Evolutionary conservation across 2,329 filamentous ascomycete species (phyloP).

Genomic region (Pseudocercospora vitis): DNA sequence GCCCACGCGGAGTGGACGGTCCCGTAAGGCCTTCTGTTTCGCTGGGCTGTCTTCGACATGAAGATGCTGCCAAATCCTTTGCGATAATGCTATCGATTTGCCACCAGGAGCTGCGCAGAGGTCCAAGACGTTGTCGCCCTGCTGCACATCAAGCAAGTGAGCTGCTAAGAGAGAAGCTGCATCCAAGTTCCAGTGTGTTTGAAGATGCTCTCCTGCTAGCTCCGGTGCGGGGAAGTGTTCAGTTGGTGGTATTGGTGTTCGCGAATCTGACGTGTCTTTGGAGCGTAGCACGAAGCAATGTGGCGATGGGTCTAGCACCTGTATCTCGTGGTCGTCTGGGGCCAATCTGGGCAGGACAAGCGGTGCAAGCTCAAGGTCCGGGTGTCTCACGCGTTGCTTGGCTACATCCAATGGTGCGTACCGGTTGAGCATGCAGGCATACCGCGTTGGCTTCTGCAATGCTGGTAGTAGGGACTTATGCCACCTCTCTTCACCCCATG

Average conservation of each 20-base stretch:
- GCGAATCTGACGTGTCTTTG: constrained; percentile 6
- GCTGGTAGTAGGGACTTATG: background rate
- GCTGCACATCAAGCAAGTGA: constrained; percentile 37
- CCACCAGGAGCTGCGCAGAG: constrained; percentile 44
- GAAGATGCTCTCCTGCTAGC: constrained; percentile 16
- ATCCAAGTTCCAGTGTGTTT: constrained; percentile 37
- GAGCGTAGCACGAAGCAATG: constrained; percentile 16
- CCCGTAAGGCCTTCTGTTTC: constrained; percentile 18
- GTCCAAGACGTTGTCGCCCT: constrained; percentile 43
- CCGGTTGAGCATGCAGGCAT: constrained; percentile 34
- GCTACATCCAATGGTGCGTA: constrained; percentile 26
- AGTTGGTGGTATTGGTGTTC: background rate
- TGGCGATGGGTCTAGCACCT: background rate
- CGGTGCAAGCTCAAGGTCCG: constrained; percentile 13
- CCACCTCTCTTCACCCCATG: constrained; percentile 35
- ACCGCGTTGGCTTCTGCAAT: constrained; percentile 17
- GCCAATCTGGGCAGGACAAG: constrained; percentile 11
- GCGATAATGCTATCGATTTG: constrained; percentile 39
- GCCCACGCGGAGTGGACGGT: constrained; percentile 23
- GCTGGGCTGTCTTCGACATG: constrained; percentile 21
- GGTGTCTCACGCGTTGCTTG: constrained; percentile 18
- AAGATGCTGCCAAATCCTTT: constrained; percentile 34
- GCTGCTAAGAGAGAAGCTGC: constrained; percentile 40
- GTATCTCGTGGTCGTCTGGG: background rate
- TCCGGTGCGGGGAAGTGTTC: constrained; percentile 29